Conservation (phyloP, 805 yeast species). For the Candida manassasensis region DNA sequence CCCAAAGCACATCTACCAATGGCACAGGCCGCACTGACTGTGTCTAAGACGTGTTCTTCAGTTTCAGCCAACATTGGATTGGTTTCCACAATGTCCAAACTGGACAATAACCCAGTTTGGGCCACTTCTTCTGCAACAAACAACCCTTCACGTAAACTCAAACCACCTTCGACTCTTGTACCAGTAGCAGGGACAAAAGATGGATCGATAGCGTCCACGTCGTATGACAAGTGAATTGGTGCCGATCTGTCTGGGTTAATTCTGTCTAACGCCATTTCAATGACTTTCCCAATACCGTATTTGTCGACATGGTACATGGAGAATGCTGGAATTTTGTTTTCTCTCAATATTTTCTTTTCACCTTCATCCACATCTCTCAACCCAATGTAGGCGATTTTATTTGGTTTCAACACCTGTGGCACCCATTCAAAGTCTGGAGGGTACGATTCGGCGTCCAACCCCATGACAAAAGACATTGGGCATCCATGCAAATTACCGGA, state of each 20-base stretch:
- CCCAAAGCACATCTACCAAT: constrained; percentile 93
- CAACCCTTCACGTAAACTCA: constrained; percentile 90
- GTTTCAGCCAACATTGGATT: constrained; percentile 84
- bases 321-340: constrained; percentile 73
- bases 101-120: constrained; percentile 79
- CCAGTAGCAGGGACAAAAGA: constrained; percentile 94
- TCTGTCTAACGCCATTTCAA: constrained; percentile 81
- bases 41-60: constrained; percentile 72
- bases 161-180: constrained; percentile 95
- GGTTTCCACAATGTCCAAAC: constrained; percentile 89
- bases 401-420: constrained; percentile 57
- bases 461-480: constrained; percentile 88
- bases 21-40: constrained; percentile 86
- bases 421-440: constrained; percentile 84
- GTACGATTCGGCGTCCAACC: constrained; percentile 60
- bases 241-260: constrained; percentile 62
- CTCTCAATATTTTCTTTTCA: constrained; percentile 70
- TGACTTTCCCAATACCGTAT: constrained; percentile 85
- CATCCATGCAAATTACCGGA: constrained; percentile 96
- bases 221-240: constrained; percentile 89
- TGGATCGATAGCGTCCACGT: constrained; percentile 96
- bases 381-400: constrained; percentile 86
- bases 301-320: constrained; percentile 96
- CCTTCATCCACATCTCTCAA: constrained; percentile 88
- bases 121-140: constrained; percentile 90